Evolutionary conservation across 345 rosid species (phyloP), one percentile per base, ranked within the genome.

Genomic region (Viola odorata): DNA sequence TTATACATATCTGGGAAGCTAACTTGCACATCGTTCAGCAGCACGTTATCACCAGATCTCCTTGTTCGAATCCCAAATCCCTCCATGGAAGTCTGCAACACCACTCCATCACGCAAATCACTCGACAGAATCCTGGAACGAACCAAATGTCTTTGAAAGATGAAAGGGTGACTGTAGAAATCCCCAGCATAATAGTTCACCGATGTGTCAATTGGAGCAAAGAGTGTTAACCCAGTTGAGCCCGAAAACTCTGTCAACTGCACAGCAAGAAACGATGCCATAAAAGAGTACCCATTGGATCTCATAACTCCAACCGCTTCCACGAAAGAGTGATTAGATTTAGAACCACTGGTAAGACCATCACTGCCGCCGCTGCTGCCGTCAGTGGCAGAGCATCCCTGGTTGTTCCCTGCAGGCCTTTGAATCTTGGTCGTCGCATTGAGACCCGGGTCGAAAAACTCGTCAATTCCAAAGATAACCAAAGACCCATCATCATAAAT

Each of bases 1-100:
- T 40, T 42, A 53, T 67, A 85, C 49, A 82, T 41, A 53, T 75
- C 77, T 7, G 82, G 82, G 54, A 53, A 62, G 4, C 73, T 37
- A 41, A 85, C 65, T 6, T 74, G 76, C 40, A 73, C 80, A 53
- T 66, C 80, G 73, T 81, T 85, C 12, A 81, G 63, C 70, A 71
- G 39, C 72, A 80, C 58, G 36, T 55, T 59, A 69, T 65, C 75
- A 32, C 79, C 80, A 8, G 81, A 73, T 66, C 59, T 60, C 47
- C 78, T 71, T 53, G 79, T 38, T 56, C 60, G 66, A 5, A 85
- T 68, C 58, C 58, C 61, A 37, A 66, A 76, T 5, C 69, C 75
- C 15, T 61, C 49, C 52, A 63, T 42, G 50, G 52, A 70, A 8
- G 69, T 67, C 3, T 63, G 65, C 0, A 75, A 13, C 32, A 8